phyloP scores from a whole-genome alignment of 805 yeast genomes.

The Sugiyamaella chiloensis region DNA sequence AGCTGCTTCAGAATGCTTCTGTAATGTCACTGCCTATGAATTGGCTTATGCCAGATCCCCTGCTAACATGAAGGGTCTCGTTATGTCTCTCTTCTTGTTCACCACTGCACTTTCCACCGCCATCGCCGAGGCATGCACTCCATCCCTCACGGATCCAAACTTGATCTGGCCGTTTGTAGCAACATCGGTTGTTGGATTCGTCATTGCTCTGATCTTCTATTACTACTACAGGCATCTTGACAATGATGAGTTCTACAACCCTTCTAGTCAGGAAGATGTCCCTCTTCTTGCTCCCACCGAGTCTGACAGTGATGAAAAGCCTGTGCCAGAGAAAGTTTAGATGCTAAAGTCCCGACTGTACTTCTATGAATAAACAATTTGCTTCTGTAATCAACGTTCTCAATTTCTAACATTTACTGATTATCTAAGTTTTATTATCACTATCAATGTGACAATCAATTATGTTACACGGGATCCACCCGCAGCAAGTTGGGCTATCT shows the following conservation, averaged over 20 bases:
- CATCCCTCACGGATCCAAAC: constrained; percentile 41
- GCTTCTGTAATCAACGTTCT: no score
- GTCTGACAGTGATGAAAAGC: no score
- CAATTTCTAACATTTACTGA: no score
- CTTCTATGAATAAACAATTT: no score
- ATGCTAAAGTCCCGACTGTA: no score
- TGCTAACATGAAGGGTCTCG: constrained; percentile 48
- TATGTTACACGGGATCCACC: no score
- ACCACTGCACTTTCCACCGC: constrained; percentile 50
- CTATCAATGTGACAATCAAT: no score
- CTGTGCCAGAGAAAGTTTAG: no score
- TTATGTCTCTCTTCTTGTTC: constrained; percentile 39
- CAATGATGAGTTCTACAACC: constrained; percentile 12
- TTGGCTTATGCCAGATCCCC: constrained; percentile 54
- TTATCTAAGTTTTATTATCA: no score
- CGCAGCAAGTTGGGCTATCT: no score
- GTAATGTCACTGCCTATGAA: constrained; percentile 51
- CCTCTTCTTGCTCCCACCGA: not conserved
- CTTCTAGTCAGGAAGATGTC: not conserved
- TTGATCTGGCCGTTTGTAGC: constrained; percentile 45
- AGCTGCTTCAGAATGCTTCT: constrained; percentile 54
- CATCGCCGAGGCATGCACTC: constrained; percentile 41
- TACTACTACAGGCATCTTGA: constrained; percentile 8
- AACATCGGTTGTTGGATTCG: constrained; percentile 38
- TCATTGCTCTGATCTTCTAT: constrained; percentile 30